Percentiles rank a stretch among this genome's conserved stretches.
Evolutionary conservation across 495 filamentous ascomycete species (phyloP).

Genomic region (Daldinia loculata): DNA sequence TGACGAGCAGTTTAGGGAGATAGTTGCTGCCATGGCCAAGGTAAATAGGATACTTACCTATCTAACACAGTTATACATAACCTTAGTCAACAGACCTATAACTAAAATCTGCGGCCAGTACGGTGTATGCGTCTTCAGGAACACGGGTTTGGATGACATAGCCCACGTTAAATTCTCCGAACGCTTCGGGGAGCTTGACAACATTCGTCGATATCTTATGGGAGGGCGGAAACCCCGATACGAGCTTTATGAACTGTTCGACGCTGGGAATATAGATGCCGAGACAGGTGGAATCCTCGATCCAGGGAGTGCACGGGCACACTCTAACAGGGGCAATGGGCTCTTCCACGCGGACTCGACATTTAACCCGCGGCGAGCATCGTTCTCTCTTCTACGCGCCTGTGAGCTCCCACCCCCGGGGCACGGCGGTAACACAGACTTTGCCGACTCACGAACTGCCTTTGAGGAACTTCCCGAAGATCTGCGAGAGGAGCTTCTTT

Average conservation of each 20-base stretch:
- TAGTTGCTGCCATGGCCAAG: slow-evolving; percentile 59
- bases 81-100: not conserved
- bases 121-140: slow-evolving; percentile 64
- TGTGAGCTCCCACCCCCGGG: slow-evolving; percentile 59
- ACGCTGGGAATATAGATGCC: slow-evolving; percentile 64
- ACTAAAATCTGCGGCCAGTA: slow-evolving; percentile 50
- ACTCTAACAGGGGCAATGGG: slow-evolving; percentile 60
- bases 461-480: slow-evolving; percentile 58
- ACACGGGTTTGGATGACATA: slow-evolving; percentile 61
- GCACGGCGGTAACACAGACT: slow-evolving; percentile 65
- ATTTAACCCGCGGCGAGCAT: slow-evolving; percentile 68
- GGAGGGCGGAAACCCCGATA: slow-evolving; percentile 59
- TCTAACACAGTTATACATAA: not conserved
- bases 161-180: slow-evolving; percentile 63
- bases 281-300: slow-evolving; percentile 52
- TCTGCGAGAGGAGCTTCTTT: slow-evolving; percentile 50
- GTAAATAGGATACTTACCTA: slow-evolving; percentile 37
- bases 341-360: slow-evolving; percentile 68
- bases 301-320: slow-evolving; percentile 50
- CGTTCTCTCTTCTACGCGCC: slow-evolving; percentile 63
- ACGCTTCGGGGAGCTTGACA: slow-evolving; percentile 66
- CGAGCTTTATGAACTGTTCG: slow-evolving; percentile 62
- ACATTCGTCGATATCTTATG: slow-evolving; percentile 62
- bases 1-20: slow-evolving; percentile 58
- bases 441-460: slow-evolving; percentile 65